Evolutionary conservation across 495 filamentous ascomycete genomes (phyloP).

Genomic region (Podospora sp.): DNA sequence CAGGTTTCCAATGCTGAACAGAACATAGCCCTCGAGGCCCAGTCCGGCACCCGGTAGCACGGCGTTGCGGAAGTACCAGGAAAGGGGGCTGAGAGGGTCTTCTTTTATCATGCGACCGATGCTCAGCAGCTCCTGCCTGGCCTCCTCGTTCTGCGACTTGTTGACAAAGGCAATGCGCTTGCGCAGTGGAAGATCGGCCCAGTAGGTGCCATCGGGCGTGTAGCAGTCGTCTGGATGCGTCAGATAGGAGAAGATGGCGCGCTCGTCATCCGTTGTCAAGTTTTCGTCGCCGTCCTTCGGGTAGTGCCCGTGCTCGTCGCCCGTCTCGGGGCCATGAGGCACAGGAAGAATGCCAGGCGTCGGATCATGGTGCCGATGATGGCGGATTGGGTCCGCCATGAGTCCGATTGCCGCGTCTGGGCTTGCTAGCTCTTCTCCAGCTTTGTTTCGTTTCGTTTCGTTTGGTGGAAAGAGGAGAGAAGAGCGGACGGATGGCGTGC

Average conservation of each 20-base stretch:
- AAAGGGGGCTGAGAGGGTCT: conserved; percentile 76
- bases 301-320: conserved; percentile 45
- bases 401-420: conserved; percentile 1
- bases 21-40: conserved; percentile 86
- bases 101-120: conserved; percentile 78
- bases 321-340: conserved; percentile 51
- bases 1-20: conserved; percentile 92
- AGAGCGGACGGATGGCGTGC: background rate
- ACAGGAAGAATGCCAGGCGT: conserved; percentile 48
- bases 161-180: conserved; percentile 72
- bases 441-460: background rate
- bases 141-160: conserved; percentile 66
- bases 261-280: conserved; percentile 57
- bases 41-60: conserved; percentile 87
- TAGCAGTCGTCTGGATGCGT: conserved; percentile 85
- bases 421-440: background rate
- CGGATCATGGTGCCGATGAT: conserved; percentile 47
- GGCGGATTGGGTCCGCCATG: conserved; percentile 39
- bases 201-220: conserved; percentile 77
- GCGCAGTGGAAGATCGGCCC: conserved; percentile 75
- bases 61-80: conserved; percentile 85
- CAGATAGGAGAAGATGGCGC: conserved; percentile 69
- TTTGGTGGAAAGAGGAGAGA: background rate
- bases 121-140: conserved; percentile 60
- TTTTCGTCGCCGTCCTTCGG: conserved; percentile 42